Conservation (phyloP, 257 asterid genomes). For the Solanum virginianum region DNA sequence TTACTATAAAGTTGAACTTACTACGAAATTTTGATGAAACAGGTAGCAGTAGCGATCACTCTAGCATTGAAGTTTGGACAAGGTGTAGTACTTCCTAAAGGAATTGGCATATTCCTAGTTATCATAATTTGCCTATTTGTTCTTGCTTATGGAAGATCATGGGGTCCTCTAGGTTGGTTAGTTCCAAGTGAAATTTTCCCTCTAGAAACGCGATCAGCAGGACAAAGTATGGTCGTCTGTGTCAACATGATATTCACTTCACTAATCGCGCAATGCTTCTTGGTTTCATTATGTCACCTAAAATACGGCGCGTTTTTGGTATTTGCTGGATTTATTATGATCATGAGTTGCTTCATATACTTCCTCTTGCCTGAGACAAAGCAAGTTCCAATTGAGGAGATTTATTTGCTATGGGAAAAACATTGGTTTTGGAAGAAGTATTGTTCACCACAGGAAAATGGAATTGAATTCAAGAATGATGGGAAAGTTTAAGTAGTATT, state of each 20-base stretch:
- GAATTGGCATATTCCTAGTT: slow-evolving; percentile 36
- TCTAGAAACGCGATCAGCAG: slow-evolving; percentile 70
- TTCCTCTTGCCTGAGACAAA: slow-evolving; percentile 81
- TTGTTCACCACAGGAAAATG: slow-evolving; percentile 13
- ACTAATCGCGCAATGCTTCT: slow-evolving; percentile 63
- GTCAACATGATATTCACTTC: slow-evolving; percentile 80
- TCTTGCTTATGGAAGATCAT: slow-evolving; percentile 60
- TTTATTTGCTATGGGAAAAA: slow-evolving; percentile 45
- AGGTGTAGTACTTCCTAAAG: slow-evolving; percentile 41
- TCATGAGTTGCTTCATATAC: slow-evolving; percentile 53
- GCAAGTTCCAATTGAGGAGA: slow-evolving; percentile 88
- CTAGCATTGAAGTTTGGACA: slow-evolving; percentile 59
- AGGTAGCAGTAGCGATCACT: slow-evolving; percentile 60
- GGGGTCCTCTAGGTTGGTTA: slow-evolving; percentile 86
- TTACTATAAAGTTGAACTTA: not conserved
- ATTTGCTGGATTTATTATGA: slow-evolving; percentile 39
- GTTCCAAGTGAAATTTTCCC: slow-evolving; percentile 84
- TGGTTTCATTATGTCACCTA: slow-evolving; percentile 52
- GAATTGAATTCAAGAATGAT: not conserved
- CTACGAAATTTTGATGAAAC: not conserved
- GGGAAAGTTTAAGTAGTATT: not conserved
- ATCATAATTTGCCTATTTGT: slow-evolving; percentile 51
- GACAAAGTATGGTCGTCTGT: slow-evolving; percentile 72
- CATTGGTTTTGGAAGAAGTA: slow-evolving; percentile 83
- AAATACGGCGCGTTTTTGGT: slow-evolving; percentile 64